Base-by-base conservation (phyloP, 2,329 filamentous ascomycete genomes). In the Clathrospora elynae region DNA sequence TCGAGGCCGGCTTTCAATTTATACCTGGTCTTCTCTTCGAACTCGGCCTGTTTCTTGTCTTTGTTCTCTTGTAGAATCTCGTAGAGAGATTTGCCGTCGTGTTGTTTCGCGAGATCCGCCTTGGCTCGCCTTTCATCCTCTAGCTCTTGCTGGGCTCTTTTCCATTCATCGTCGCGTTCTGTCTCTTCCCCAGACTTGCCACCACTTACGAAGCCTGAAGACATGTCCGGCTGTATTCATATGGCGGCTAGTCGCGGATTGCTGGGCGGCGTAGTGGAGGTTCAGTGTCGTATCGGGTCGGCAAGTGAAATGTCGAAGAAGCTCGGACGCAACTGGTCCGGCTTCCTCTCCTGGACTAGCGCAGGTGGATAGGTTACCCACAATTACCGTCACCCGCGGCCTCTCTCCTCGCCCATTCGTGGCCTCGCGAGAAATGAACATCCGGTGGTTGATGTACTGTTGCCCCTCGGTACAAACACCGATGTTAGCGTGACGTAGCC, bases 11-110 rank as follows among this genome's bases (percentile, higher is more conserved):
- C 91, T 72, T 92, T 88, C 60, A 92, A 88, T 61, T 82, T 81
- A 37, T 92, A 74, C 53, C 79, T 79, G 51, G 78, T 80, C 51
- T 84, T 66, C 68, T 92, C 88, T 67, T 90, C 88, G 67, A 90
- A 90, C 6, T 85, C 87, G 13, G 88, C 87, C 70, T 92, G 86
- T 68, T 91, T 92, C 87, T 72, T 92, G 85, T 70, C 85, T 81
- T 91, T 92, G 70, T 93, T 93, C 29, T 85, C 88, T 71, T 92
- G 85, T 36, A 93, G 70, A 2, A 87, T 78, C 29, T 91, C 88
- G 64, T 79, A 93, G 18, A 93, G 75, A 36, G 78, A 84, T 70
- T 79, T 84, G 55, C 85, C 80, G 22, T 73, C 75, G 12, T 75
- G 70, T 40, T 73, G 66, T 42, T 73, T 68, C 43, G 75, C 73